These are phyloP conservation scores for Hortiboletus flavorubellus DNA, from an alignment of 768 basidiomycete species.

Conservation along the genomic window DNA sequence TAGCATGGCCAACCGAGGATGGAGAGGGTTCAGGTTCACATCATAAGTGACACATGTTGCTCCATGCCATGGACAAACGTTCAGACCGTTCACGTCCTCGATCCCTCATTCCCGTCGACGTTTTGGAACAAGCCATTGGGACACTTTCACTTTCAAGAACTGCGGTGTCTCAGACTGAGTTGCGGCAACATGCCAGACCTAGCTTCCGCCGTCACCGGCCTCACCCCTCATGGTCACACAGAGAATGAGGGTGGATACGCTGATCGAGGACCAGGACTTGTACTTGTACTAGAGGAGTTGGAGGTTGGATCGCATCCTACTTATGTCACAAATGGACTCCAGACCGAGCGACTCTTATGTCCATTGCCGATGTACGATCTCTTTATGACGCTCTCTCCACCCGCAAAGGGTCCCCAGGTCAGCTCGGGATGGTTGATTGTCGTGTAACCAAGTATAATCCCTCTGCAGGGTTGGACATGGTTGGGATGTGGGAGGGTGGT, in stretches of 20 bases:
- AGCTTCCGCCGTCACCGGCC: background rate
- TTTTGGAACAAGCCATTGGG: constrained; percentile 1
- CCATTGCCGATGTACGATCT: background rate
- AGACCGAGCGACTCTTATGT: background rate
- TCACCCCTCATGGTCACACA: no score
- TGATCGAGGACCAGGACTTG: background rate
- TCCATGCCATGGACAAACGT: background rate
- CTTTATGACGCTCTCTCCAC: background rate
- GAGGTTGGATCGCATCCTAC: background rate
- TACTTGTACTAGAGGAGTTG: background rate
- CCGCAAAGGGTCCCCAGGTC: background rate
- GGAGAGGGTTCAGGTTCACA: no score
- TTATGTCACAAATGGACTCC: no score
- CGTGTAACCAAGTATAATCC: background rate
- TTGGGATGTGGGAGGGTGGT: no score
- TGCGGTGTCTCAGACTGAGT: constrained; percentile 1
- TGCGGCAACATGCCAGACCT: background rate
- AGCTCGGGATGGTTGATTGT: background rate
- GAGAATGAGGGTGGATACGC: background rate
- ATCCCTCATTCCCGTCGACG: background rate
- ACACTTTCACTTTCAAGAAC: background rate
- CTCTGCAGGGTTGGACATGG: no score
- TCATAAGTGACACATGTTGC: background rate
- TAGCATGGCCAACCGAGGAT: no score
- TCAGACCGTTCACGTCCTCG: background rate